A percentile compares a stretch with the other conserved stretches of the same genome.
Conservation (phyloP, 2,329 filamentous ascomycete species). For the Pseudocercospora vitis region DNA sequence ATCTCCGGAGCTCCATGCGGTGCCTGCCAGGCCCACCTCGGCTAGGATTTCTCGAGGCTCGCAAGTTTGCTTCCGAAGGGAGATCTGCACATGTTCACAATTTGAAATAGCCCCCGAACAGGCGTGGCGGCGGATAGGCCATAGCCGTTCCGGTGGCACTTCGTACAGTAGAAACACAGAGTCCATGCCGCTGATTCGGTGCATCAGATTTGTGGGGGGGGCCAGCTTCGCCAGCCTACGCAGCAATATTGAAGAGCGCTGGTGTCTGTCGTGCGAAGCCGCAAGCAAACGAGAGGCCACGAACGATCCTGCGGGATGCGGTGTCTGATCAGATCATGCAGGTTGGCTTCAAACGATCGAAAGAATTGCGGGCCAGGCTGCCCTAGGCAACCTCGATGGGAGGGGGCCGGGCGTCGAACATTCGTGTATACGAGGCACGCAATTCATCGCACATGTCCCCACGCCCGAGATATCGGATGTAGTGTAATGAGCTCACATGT, state of each 20-base stretch:
- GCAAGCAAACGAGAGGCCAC: neutral
- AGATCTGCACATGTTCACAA: neutral
- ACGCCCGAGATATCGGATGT: neutral
- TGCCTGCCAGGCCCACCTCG: constrained; percentile 1
- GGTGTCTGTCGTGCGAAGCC: neutral
- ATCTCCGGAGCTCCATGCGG: neutral
- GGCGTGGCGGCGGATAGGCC: neutral
- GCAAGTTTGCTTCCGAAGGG: neutral
- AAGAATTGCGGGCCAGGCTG: neutral
- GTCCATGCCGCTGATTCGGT: neutral
- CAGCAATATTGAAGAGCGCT: neutral
- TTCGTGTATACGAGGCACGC: neutral
- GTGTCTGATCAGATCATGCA: neutral
- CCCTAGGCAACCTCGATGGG: neutral
- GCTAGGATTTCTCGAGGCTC: neutral
- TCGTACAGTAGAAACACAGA: neutral
- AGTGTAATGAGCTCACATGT: neutral
- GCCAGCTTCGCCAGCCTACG: too few species aligned
- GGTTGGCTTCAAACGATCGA: neutral
- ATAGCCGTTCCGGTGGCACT: neutral
- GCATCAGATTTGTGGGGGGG: neutral
- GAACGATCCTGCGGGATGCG: neutral
- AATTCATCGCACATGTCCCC: neutral
- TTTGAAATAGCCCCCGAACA: constrained; percentile 1
- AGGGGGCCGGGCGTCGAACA: neutral